Evolutionary conservation across 306 rosid species (phyloP), one percentile per base, ranked within the genome.

Genomic region (Cicer pinnatifidum): DNA sequence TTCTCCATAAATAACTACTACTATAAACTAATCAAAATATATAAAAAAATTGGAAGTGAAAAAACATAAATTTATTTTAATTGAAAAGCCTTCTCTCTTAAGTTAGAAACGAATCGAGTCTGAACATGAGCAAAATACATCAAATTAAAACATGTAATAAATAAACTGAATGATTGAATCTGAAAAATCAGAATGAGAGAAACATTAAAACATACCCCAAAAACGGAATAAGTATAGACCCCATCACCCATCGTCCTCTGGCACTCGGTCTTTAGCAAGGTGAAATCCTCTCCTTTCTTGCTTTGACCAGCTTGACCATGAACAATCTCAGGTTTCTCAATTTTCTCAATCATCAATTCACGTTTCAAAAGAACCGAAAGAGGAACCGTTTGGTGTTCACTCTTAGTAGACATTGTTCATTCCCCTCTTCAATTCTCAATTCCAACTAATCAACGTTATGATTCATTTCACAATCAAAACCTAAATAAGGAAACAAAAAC

Each of bases 211-310:
- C 80, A 76, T 88, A 95, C 99, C 87, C 86, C 99, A 8, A 88
- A 95, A 82, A 95, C 99, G 6, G 99, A 95, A 84, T 85, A 95
- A 0, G 90, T 91, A 38, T 96, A 89, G 50, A 88, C 87, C 62
- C 92, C 98, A 79, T 93, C 98, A 12, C 96, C 97, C 5, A 91
- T 86, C 83, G 89, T 46, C 85, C 98, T 91, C 79, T 93, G 91
- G 71, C 98, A 88, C 78, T 89, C 97, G 1, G 91, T 69, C 89
- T 93, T 93, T 0, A 93, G 5, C 69, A 93, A 78, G 1, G 92
- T 87, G 53, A 83, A 88, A 85, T 93, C 97, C 84, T 93, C 97
- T 44, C 98, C 97, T 78, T 93, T 93, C 85, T 93, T 93, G 84
- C 96, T 93, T 85, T 93, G 96, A 53, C 77, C 65, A 9, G 91